phyloP scores from a whole-genome alignment of 306 rosid genomes.

The Crataegus laevigata region DNA sequence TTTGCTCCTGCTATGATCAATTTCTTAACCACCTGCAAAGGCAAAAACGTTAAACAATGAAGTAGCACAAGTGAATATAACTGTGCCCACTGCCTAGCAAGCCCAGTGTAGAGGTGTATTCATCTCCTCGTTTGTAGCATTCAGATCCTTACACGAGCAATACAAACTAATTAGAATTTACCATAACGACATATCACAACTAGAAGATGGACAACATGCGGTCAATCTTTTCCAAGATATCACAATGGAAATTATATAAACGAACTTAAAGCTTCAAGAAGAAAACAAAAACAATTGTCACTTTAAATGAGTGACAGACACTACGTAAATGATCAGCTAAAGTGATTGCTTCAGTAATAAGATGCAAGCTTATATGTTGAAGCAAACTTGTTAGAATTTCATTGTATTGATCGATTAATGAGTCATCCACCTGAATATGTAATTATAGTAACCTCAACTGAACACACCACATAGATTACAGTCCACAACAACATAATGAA shows the following conservation, averaged over 20 bases:
- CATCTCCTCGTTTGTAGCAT: slow-evolving; percentile 64
- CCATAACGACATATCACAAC: neutral
- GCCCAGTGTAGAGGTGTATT: slow-evolving; percentile 96
- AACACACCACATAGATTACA: no score
- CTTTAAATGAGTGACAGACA: no score
- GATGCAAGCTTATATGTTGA: neutral
- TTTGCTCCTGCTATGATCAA: slow-evolving; percentile 77
- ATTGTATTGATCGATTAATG: neutral
- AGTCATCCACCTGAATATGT: neutral
- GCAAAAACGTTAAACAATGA: slow-evolving; percentile 1
- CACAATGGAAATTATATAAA: neutral
- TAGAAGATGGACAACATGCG: neutral
- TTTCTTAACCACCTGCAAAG: slow-evolving; percentile 70
- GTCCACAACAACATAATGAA: neutral
- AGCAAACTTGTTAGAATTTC: neutral
- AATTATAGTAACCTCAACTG: neutral
- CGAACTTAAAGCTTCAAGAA: neutral
- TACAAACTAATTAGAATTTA: neutral
- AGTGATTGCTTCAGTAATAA: neutral
- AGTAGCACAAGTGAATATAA: neutral
- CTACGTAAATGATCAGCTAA: neutral
- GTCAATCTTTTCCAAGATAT: neutral
- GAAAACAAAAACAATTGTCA: no score
- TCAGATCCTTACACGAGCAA: slow-evolving; percentile 41
- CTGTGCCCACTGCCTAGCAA: neutral